phyloP scores from a whole-genome alignment of 106 monocot species.

The Allium fistulosum region DNA sequence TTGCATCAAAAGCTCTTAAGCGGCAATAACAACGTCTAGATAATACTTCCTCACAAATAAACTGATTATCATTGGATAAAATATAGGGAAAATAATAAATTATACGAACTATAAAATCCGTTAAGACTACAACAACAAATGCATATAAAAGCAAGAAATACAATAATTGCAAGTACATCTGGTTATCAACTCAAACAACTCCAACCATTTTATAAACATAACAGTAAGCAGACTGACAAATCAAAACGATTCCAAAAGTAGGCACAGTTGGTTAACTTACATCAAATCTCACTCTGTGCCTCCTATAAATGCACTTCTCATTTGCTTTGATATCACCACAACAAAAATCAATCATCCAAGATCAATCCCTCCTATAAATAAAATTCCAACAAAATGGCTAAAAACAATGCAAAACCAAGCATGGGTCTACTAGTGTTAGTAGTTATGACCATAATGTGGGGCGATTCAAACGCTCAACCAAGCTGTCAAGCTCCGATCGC shows the following conservation, averaged over 20 bases:
- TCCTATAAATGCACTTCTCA: not conserved
- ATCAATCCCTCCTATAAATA: not conserved
- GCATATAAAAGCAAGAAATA: too few species aligned
- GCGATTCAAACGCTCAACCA: not conserved
- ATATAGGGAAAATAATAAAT: too few species aligned
- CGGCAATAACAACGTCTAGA: too few species aligned
- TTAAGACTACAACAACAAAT: too few species aligned
- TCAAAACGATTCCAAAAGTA: slow-evolving; percentile 3
- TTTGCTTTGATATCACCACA: slow-evolving; percentile 6
- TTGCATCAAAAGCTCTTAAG: too few species aligned
- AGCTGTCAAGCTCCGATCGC: too few species aligned
- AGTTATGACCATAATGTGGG: not conserved
- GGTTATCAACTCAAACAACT: too few species aligned
- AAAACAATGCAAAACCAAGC: not conserved
- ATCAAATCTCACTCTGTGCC: not conserved
- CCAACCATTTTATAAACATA: not conserved
- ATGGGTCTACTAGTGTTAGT: not conserved
- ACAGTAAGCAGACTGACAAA: not conserved
- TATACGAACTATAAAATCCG: too few species aligned
- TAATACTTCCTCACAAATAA: too few species aligned
- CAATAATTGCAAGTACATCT: too few species aligned
- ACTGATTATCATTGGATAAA: too few species aligned
- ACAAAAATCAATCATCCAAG: not conserved
- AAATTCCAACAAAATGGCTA: not conserved
- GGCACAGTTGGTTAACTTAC: slow-evolving; percentile 1